Base-by-base conservation (phyloP, 306 rosid genomes). In the Acacia acuminata region DNA sequence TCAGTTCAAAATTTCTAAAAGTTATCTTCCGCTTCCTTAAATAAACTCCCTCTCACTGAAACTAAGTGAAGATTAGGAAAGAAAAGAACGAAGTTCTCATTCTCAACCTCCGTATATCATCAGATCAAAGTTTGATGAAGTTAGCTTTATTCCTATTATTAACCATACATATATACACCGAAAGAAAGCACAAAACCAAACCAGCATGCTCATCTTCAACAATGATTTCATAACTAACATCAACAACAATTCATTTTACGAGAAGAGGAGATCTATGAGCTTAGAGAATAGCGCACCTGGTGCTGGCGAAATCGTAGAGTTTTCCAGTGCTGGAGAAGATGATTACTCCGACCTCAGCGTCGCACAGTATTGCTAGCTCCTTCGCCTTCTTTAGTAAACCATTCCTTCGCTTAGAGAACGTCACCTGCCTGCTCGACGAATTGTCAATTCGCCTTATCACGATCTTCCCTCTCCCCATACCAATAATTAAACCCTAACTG, bases 401-500 rank as follows among this genome's bases (percentile, higher is more conserved):
- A 38, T 82, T 94, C 84, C 98, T 87, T 50, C 98, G 82, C 85
- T 94, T 94, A 68, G 98, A 92, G 82, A 94, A 94, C 69, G 97
- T 92, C 73, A 94, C 98, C 83, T 94, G 98, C 87, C 98, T 83
- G 76, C 94, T 94, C 47, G 98, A 91, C 17, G 97, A 94, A 84
- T 93, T 92, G 79, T 94, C 98, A 77, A 94, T 94, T 90, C 98
- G 90, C 91, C 98, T 91, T 72, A 94, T 94, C 82, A 88, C 97
- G 84, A 94, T 94, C 94, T 94, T 94, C 27, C 98, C 97, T 90
- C 97, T 94, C 77, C 98, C 97, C 97, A 94, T 94, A 32, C 42
- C 55, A 36, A 12, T 25, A 27, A 48, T 11, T 48, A 11, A 86
- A 88, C 85, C 86, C 89, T 88, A 73, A 30, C 79, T 30, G 42